Base-by-base conservation (phyloP, 2,329 filamentous ascomycete genomes). In the Pseudogymnoascus sp. region DNA sequence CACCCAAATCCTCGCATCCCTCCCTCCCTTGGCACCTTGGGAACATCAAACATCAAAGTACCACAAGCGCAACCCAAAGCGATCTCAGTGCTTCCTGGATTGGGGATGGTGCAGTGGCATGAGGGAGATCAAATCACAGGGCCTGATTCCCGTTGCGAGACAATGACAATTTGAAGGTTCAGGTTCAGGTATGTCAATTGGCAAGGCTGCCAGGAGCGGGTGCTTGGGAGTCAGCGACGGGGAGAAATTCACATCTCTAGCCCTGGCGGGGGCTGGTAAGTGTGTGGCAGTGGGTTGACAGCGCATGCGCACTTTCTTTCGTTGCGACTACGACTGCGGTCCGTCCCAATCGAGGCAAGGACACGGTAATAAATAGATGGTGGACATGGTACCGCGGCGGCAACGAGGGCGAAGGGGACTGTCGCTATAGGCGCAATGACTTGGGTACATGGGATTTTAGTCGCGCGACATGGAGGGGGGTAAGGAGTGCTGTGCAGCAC, bases 351-450 rank as follows among this genome's bases (percentile, higher is more conserved):
- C 8, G 57, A 58, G 57, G 57, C 33, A 58, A 58, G 17, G 36
- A 36, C 36, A 58, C 36, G 10, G 57, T 37, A 58, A 58, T 58
- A 58, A 58, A 58, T 58, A 58, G 57, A 58, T 29, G 57, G 36
- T 17, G 17, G 36, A 40, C 57, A n/a, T 40, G 29, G 9, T 40
- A 6, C 57, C 5, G 57, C 33, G 36, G 57, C 57, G 41, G 41
- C 41, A 47, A 47, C 41, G 41, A 47, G 29, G 9, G 24, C 24
- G 29, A 24, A n/a, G 29, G 21, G 41, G 41, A 47, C 21, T 17
- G 41, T 47, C 13, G 41, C 41, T 29, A 47, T 47, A 47, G 41
- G 41, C 41, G 41, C 41, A 47, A 47, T n/a, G n/a, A 29, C 11
- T n/a, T 47, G 41, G 13, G 13, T 47, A 47, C 41, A 47, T 47